These are phyloP conservation scores for Xylariaceae sp. DNA, from an alignment of 2,329 filamentous ascomycete genomes.

Conservation along the genomic window DNA sequence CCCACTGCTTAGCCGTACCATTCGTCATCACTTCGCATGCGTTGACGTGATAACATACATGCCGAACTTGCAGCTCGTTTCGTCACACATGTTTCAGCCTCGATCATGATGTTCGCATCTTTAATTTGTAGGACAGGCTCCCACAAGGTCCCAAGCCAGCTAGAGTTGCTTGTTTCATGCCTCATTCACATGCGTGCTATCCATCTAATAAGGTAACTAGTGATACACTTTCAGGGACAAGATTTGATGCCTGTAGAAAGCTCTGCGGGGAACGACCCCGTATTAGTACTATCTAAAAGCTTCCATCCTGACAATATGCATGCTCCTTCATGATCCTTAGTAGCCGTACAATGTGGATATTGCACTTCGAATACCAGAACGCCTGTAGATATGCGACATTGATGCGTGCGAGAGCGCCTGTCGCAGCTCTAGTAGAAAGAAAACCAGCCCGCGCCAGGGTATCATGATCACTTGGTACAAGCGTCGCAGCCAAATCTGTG, in stretches of 20 bases:
- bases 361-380: slow-evolving; percentile 5
- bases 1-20: no score
- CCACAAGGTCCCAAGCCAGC: no score
- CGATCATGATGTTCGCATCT: no score
- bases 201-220: neutral
- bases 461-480: slow-evolving; percentile 10
- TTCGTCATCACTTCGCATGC: no score
- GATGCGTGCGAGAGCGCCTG: slow-evolving; percentile 8
- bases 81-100: no score
- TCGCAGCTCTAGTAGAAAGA: slow-evolving; percentile 10
- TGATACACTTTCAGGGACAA: slow-evolving; percentile 1
- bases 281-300: slow-evolving; percentile 10
- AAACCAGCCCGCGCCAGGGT: slow-evolving; percentile 11
- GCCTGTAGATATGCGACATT: slow-evolving; percentile 9
- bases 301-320: slow-evolving; percentile 10
- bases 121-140: no score
- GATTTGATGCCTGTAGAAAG: neutral
- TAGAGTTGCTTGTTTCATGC: no score
- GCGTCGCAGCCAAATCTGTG: slow-evolving; percentile 3
- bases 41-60: no score
- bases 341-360: slow-evolving; percentile 8
- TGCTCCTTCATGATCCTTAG: slow-evolving; percentile 7
- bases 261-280: neutral
- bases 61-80: neutral
- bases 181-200: no score